Evolutionary conservation across 192 early-diverging fungal genomes (phyloP).

Genomic region (Backusella westeae): DNA sequence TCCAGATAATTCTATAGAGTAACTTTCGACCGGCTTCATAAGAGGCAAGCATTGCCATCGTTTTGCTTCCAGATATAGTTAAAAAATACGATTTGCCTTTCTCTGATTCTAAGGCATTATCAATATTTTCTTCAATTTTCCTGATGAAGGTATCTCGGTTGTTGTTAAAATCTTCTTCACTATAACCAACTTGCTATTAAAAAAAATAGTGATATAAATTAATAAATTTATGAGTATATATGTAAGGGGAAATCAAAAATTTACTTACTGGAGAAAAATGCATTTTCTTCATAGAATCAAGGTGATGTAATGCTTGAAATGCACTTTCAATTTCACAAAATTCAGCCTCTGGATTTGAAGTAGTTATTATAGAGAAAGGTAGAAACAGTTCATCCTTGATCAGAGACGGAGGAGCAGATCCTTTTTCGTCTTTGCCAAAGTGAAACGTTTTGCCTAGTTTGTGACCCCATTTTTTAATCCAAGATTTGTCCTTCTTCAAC

Average conservation of each 20-base stretch:
- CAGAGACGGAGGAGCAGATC: background rate
- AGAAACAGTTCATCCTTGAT: background rate
- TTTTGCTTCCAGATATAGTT: conserved; percentile 4
- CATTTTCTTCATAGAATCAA: background rate
- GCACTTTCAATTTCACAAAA: conserved; percentile 1
- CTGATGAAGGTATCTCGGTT: background rate
- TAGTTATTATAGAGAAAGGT: background rate
- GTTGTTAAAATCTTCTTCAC: background rate
- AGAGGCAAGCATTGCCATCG: background rate
- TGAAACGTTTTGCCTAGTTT: background rate
- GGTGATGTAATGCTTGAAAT: background rate
- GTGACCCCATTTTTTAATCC: background rate
- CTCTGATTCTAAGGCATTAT: background rate
- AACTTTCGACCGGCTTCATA: background rate
- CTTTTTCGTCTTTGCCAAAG: background rate
- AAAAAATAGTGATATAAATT: background rate
- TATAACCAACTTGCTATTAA: background rate
- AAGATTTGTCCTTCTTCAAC: background rate
- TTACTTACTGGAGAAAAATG: background rate
- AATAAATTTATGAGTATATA: background rate
- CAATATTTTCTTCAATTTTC: background rate
- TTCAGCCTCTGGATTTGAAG: background rate
- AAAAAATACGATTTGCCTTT: background rate
- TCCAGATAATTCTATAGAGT: background rate
- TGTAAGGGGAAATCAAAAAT: background rate